phyloP scores from a whole-genome alignment of 495 filamentous ascomycete species.

The Parmelia sp. region DNA sequence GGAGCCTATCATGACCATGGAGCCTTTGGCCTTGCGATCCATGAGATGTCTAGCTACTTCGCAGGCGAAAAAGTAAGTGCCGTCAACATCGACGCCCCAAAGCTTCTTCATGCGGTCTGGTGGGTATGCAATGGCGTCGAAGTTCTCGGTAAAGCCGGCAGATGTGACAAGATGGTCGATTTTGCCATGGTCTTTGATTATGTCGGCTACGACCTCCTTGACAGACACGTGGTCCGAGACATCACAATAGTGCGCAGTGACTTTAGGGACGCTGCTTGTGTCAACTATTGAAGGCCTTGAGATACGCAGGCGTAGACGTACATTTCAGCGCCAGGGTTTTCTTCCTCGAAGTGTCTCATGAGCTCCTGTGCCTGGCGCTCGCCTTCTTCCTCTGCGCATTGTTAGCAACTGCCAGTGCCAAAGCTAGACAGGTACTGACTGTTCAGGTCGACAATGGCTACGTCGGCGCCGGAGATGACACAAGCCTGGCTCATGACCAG shows the following conservation, averaged over 20 bases:
- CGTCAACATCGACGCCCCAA: constrained; percentile 91
- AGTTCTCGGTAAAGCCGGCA: constrained; percentile 94
- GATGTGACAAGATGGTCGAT: constrained; percentile 93
- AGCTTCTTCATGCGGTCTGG: constrained; percentile 84
- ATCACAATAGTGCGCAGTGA: constrained; percentile 86
- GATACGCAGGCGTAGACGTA: constrained; percentile 33
- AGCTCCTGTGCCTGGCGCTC: constrained; percentile 63
- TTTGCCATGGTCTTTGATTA: constrained; percentile 63
- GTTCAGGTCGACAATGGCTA: constrained; percentile 91
- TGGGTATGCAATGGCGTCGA: constrained; percentile 80
- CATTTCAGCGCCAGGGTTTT: constrained; percentile 70
- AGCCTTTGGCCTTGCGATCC: constrained; percentile 68
- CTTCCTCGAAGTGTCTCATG: constrained; percentile 62
- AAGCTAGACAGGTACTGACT: constrained; percentile 48
- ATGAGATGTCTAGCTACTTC: constrained; percentile 85
- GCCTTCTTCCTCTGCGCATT: constrained; percentile 68
- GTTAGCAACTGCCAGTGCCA: constrained; percentile 19
- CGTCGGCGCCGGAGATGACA: constrained; percentile 76
- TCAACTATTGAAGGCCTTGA: neutral
- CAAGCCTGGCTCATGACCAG: constrained; percentile 89
- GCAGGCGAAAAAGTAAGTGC: constrained; percentile 83
- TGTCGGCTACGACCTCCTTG: constrained; percentile 59
- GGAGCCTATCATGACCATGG: constrained; percentile 90
- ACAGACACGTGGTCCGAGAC: constrained; percentile 75
- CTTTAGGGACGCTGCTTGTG: constrained; percentile 57